A percentile compares a stretch with the other conserved stretches of the same genome.
phyloP scores from a whole-genome alignment of 2,329 filamentous ascomycete species.

The Fusarium sp. region DNA sequence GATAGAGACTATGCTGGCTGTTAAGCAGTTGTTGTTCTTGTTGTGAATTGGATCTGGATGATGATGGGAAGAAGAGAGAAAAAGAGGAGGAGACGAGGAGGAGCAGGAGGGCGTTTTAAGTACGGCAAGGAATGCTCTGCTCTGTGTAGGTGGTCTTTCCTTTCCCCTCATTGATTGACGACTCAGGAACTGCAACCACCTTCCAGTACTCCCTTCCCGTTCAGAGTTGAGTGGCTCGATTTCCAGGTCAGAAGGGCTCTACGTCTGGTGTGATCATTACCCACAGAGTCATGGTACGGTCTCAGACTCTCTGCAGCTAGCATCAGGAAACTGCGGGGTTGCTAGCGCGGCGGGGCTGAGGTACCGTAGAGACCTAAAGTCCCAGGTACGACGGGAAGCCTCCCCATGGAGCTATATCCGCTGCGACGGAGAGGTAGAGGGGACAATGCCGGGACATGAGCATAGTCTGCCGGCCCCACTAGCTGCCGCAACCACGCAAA shows the following conservation, averaged over 20 bases:
- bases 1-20: slow-evolving; percentile 19
- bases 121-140: slow-evolving; percentile 35
- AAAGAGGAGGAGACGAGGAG: slow-evolving; percentile 37
- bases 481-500: slow-evolving; percentile 18
- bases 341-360: slow-evolving; percentile 25
- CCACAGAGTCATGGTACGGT: slow-evolving; percentile 32
- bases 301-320: slow-evolving; percentile 24
- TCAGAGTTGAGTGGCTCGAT: slow-evolving; percentile 36
- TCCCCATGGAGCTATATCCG: background rate
- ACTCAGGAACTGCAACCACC: slow-evolving; percentile 36
- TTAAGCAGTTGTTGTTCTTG: slow-evolving; percentile 16
- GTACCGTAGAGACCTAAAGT: slow-evolving; percentile 3
- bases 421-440: slow-evolving; percentile 11
- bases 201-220: slow-evolving; percentile 15
- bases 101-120: slow-evolving; percentile 42
- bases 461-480: slow-evolving; percentile 27
- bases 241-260: slow-evolving; percentile 34
- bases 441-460: slow-evolving; percentile 22
- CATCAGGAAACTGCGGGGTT: slow-evolving; percentile 37
- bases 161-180: slow-evolving; percentile 40
- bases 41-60: slow-evolving; percentile 41
- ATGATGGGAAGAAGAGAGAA: slow-evolving; percentile 40
- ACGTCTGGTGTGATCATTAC: slow-evolving; percentile 36
- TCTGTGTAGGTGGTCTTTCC: slow-evolving; percentile 19
- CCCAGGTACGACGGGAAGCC: slow-evolving; percentile 2